phyloP scores from a whole-genome alignment of 805 yeast genomes.

The Wickerhamomyces tratensis region DNA sequence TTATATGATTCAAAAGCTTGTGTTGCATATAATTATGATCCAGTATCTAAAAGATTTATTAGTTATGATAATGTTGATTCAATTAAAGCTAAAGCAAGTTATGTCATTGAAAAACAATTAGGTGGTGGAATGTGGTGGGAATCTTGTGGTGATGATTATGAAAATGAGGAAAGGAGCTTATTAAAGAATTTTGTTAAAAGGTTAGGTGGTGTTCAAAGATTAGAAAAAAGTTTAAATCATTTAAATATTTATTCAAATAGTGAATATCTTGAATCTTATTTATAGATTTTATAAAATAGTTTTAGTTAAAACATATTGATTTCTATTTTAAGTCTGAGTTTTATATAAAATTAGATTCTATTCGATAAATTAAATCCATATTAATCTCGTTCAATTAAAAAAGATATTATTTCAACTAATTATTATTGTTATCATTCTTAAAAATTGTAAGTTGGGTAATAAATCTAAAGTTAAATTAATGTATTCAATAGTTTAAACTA shows the following conservation, averaged over 20 bases:
- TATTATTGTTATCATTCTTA: too few relatives aligned
- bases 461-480: too few relatives aligned
- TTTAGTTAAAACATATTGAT: too few relatives aligned
- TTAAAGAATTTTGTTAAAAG: slow-evolving; percentile 32
- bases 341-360: too few relatives aligned
- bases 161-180: slow-evolving; percentile 26
- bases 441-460: too few relatives aligned
- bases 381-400: too few relatives aligned
- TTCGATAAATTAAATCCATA: too few relatives aligned
- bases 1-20: slow-evolving; percentile 40
- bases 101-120: slow-evolving; percentile 34
- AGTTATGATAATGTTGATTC: slow-evolving; percentile 59
- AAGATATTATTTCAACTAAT: too few relatives aligned
- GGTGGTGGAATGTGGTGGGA: slow-evolving; percentile 98
- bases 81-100: slow-evolving; percentile 48
- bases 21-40: slow-evolving; percentile 44
- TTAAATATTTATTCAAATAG: slow-evolving; percentile 6
- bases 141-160: slow-evolving; percentile 58
- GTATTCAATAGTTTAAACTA: too few relatives aligned
- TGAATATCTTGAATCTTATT: slow-evolving; percentile 3
- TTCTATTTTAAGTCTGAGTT: too few relatives aligned
- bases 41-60: slow-evolving; percentile 29
- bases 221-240: slow-evolving; percentile 5
- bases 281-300: too few relatives aligned
- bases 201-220: slow-evolving; percentile 6